Percentiles rank a stretch among this genome's conserved stretches.
Evolutionary conservation across 768 basidiomycete species (phyloP).

Genomic region (Dioszegia crocea): DNA sequence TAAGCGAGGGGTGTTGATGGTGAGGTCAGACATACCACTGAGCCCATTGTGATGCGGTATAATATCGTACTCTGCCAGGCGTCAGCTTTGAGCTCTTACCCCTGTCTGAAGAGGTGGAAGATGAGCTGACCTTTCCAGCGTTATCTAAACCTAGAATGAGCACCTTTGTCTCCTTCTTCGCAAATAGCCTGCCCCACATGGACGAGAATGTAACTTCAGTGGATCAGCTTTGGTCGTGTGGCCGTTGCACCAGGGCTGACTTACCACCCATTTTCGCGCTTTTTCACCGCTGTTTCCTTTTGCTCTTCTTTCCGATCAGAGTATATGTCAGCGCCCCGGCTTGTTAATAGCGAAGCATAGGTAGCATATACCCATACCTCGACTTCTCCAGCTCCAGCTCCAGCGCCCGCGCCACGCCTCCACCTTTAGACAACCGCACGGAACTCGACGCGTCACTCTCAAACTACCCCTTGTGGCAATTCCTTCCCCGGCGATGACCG

Average conservation of each 20-base stretch:
- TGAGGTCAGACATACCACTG: constrained; percentile 25
- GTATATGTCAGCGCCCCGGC: too few relatives aligned
- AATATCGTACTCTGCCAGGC: constrained; percentile 42
- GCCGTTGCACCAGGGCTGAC: too few relatives aligned
- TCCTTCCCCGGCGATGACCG: neutral
- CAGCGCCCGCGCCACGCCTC: neutral
- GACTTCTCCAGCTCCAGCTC: too few relatives aligned
- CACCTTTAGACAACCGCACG: neutral
- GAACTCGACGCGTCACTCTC: neutral
- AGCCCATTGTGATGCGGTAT: constrained; percentile 49
- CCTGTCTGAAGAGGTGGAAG: neutral
- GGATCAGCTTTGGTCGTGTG: neutral
- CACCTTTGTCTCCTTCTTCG: constrained; percentile 48
- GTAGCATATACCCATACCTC: too few relatives aligned
- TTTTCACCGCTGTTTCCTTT: too few relatives aligned
- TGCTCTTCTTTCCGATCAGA: too few relatives aligned
- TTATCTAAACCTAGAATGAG: constrained; percentile 50
- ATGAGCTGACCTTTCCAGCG: constrained; percentile 45
- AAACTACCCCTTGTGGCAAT: neutral
- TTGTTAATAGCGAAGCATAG: too few relatives aligned
- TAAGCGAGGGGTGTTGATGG: neutral
- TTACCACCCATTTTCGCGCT: constrained; percentile 36
- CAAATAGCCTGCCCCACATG: constrained; percentile 46
- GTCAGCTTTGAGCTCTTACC: neutral
- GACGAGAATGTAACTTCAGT: constrained; percentile 42